These are phyloP conservation scores for Hygrophorus russula DNA, from an alignment of 768 basidiomycete genomes.

Conservation along the genomic window DNA sequence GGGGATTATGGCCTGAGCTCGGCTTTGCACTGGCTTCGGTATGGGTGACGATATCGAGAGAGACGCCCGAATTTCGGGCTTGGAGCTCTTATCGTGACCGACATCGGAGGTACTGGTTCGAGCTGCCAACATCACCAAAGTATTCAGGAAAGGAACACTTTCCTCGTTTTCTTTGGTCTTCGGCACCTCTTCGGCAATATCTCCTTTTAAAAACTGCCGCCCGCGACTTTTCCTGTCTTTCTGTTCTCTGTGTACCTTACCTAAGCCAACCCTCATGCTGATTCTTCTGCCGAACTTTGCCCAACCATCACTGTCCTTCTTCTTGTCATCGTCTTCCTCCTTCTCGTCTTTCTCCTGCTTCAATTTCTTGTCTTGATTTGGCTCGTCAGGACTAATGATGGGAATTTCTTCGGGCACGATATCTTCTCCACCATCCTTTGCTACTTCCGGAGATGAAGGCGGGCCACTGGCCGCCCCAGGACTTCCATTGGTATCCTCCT, in stretches of 20 bases:
- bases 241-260: slow-evolving; percentile 23
- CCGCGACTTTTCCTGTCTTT: slow-evolving; percentile 23
- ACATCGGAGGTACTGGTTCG: slow-evolving; percentile 1
- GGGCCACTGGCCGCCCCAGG: not conserved
- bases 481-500: slow-evolving; percentile 3
- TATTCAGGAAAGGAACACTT: not conserved
- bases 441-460: not conserved
- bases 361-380: slow-evolving; percentile 16
- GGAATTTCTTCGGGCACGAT: not conserved
- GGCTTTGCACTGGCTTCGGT: not conserved
- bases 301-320: slow-evolving; percentile 43
- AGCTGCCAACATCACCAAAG: not conserved
- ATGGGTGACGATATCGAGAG: slow-evolving; percentile 2
- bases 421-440: slow-evolving; percentile 4
- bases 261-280: slow-evolving; percentile 44
- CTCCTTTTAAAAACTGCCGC: slow-evolving; percentile 10
- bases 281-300: slow-evolving; percentile 54
- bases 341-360: slow-evolving; percentile 17
- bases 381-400: slow-evolving; percentile 12
- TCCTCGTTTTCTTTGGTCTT: slow-evolving; percentile 9
- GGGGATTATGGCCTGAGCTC: not conserved
- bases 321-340: slow-evolving; percentile 9
- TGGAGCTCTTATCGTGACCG: not conserved
- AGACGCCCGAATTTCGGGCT: slow-evolving; percentile 1
- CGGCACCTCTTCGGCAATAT: slow-evolving; percentile 6